Percentiles rank a stretch among this genome's conserved stretches.
Conservation (phyloP, 441 rosid species). For the Omphalea diandra region DNA sequence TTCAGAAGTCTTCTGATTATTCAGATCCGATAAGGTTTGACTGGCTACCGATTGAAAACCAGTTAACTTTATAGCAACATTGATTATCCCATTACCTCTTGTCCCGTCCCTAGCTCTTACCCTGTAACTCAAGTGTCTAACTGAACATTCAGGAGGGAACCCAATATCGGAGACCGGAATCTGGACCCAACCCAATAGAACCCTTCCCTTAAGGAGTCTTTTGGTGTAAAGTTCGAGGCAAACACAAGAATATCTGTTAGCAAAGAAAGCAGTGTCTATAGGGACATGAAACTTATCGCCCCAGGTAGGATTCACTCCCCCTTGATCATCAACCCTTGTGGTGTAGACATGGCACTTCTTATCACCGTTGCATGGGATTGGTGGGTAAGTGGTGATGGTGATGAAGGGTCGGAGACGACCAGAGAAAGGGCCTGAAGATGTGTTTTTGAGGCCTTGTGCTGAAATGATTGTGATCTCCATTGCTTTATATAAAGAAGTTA, state of each 20-base stretch:
- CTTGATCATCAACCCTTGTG: constrained; percentile 44
- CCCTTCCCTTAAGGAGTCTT: constrained; percentile 32
- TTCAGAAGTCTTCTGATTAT: not conserved
- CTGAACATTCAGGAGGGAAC: constrained; percentile 33
- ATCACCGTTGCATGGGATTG: not conserved
- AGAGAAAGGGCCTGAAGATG: constrained; percentile 27
- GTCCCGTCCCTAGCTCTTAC: constrained; percentile 49
- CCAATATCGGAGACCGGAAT: constrained; percentile 47
- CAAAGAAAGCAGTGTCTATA: constrained; percentile 33
- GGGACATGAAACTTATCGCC: constrained; percentile 50
- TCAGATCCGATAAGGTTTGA: not conserved
- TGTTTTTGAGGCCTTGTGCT: constrained; percentile 47
- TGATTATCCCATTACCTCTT: constrained; percentile 45
- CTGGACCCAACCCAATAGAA: constrained; percentile 55
- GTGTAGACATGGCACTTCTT: constrained; percentile 19
- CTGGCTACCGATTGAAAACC: constrained; percentile 9
- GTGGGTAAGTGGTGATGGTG: constrained; percentile 38
- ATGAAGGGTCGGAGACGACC: constrained; percentile 52
- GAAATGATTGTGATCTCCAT: constrained; percentile 60
- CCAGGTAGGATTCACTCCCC: constrained; percentile 55
- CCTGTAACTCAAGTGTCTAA: constrained; percentile 49
- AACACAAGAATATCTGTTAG: constrained; percentile 33
- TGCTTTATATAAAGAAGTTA: too few relatives aligned
- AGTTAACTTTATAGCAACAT: constrained; percentile 40
- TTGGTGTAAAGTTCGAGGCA: constrained; percentile 38